These are phyloP conservation scores for Achaetomium macrosporum DNA, from an alignment of 2,329 filamentous ascomycete species.

Conservation along the genomic window DNA sequence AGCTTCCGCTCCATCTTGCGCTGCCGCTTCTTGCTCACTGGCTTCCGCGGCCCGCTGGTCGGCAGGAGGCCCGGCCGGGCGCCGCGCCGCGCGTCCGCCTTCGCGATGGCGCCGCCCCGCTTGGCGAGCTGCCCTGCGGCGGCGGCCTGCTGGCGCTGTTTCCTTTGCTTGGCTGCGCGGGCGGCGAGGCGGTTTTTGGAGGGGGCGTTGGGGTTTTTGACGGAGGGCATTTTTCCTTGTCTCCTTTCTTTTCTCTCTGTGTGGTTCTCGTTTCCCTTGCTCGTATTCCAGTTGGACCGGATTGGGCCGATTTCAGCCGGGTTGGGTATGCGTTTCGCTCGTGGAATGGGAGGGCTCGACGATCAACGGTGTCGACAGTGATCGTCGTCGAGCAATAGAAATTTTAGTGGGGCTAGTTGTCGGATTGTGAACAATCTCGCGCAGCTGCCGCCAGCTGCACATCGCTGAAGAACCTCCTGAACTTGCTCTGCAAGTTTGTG, in stretches of 20 bases:
- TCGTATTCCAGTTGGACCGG: background rate
- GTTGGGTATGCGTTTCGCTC: background rate
- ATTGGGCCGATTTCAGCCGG: background rate
- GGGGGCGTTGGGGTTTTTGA: constrained; percentile 53
- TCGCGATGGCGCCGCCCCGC: constrained; percentile 18
- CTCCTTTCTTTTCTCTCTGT: background rate
- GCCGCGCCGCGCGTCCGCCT: constrained; percentile 41
- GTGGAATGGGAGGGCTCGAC: no score
- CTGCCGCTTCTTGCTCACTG: constrained; percentile 50
- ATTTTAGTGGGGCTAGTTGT: background rate
- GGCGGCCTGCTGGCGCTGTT: constrained; percentile 38
- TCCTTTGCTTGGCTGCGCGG: constrained; percentile 39
- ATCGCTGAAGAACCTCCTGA: background rate
- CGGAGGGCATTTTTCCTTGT: constrained; percentile 42
- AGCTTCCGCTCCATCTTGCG: constrained; percentile 51
- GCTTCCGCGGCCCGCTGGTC: constrained; percentile 47
- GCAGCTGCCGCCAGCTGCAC: background rate
- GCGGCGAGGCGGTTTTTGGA: constrained; percentile 49
- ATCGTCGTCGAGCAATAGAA: background rate
- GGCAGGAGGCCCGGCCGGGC: constrained; percentile 49
- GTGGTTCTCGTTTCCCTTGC: background rate
- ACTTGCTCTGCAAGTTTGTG: no score
- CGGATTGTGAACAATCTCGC: background rate
- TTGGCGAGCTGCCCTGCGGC: constrained; percentile 25
- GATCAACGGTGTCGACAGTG: no score